phyloP scores from a whole-genome alignment of 1,139 yeast species.

The Yamadazyma sp. region DNA sequence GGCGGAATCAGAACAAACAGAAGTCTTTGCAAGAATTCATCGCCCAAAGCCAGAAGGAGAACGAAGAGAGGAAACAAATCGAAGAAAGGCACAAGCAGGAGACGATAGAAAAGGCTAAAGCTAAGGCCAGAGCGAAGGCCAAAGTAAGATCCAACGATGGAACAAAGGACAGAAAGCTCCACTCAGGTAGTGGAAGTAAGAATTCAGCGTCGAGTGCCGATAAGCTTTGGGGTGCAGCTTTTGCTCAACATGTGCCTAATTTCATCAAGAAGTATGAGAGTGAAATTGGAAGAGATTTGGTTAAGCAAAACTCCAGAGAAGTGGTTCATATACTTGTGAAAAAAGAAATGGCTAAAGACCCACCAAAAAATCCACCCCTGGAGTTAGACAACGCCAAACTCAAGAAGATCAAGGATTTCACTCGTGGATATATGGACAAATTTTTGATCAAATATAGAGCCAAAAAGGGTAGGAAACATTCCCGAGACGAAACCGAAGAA shows the following conservation, averaged over 20 bases:
- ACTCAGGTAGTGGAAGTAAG: background rate
- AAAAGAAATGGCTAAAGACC: conserved; percentile 60
- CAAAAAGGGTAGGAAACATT: conserved; percentile 32
- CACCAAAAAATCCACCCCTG: conserved; percentile 45
- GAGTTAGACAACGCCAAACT: conserved; percentile 64
- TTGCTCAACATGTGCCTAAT: conserved; percentile 83
- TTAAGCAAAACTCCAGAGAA: conserved; percentile 80
- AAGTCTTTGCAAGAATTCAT: conserved; percentile 38
- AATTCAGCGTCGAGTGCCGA: conserved; percentile 24
- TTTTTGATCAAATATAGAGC: conserved; percentile 54
- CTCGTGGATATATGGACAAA: conserved; percentile 71
- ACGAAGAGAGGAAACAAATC: conserved; percentile 19
- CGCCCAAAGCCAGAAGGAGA: conserved; percentile 32
- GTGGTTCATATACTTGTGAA: conserved; percentile 61
- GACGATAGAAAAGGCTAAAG: conserved; percentile 11
- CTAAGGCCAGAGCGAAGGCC: conserved; percentile 16
- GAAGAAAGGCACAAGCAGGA: conserved; percentile 15
- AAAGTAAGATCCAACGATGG: conserved; percentile 6
- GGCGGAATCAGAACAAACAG: conserved; percentile 33
- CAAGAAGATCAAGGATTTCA: conserved; percentile 66
- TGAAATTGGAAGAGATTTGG: conserved; percentile 67
- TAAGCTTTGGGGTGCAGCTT: conserved; percentile 56
- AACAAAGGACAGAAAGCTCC: conserved; percentile 6
- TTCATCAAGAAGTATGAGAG: conserved; percentile 64
- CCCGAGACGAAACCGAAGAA: conserved; percentile 7